These are phyloP conservation scores for Alternaria panax DNA, from an alignment of 2,329 filamentous ascomycete species.

Conservation along the genomic window DNA sequence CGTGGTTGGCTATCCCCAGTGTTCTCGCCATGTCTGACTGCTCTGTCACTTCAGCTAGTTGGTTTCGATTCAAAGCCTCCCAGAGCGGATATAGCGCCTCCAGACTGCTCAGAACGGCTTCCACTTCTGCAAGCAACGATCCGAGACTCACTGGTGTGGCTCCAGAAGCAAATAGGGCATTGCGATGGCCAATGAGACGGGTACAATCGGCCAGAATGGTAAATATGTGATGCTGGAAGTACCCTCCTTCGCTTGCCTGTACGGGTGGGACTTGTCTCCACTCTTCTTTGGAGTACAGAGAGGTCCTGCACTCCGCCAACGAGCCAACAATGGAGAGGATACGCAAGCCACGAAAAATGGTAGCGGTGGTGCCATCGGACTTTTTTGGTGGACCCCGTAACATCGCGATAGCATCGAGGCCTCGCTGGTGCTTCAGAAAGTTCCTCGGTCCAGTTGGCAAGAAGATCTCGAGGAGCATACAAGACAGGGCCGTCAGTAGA, in stretches of 20 bases:
- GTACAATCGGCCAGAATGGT: conserved; percentile 36
- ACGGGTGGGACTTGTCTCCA: conserved; percentile 32
- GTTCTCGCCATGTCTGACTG: conserved; percentile 17
- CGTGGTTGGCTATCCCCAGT: conserved; percentile 26
- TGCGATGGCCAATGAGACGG: conserved; percentile 22
- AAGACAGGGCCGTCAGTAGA: conserved; percentile 33
- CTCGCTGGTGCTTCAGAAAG: conserved; percentile 38
- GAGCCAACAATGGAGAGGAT: conserved; percentile 35
- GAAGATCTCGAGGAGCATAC: conserved; percentile 40
- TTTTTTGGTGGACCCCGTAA: conserved; percentile 31
- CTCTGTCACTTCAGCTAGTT: conserved; percentile 4
- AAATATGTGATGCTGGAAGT: conserved; percentile 31
- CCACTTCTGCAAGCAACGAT: conserved; percentile 16
- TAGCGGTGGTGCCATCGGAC: conserved; percentile 13
- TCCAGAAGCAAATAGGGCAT: conserved; percentile 6
- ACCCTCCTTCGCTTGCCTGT: conserved; percentile 15
- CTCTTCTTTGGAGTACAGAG: conserved; percentile 30
- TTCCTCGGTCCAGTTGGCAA: conserved; percentile 36
- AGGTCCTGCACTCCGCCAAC: conserved; percentile 25
- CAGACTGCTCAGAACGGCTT: conserved; percentile 11
- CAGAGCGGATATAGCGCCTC: conserved; percentile 20
- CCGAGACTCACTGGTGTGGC: background rate
- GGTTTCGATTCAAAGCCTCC: conserved; percentile 24
- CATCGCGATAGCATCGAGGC: conserved; percentile 38
- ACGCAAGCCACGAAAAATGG: conserved; percentile 30